Evolutionary conservation across 495 filamentous ascomycete genomes (phyloP).

Genomic region (Articulospora tetracladia): DNA sequence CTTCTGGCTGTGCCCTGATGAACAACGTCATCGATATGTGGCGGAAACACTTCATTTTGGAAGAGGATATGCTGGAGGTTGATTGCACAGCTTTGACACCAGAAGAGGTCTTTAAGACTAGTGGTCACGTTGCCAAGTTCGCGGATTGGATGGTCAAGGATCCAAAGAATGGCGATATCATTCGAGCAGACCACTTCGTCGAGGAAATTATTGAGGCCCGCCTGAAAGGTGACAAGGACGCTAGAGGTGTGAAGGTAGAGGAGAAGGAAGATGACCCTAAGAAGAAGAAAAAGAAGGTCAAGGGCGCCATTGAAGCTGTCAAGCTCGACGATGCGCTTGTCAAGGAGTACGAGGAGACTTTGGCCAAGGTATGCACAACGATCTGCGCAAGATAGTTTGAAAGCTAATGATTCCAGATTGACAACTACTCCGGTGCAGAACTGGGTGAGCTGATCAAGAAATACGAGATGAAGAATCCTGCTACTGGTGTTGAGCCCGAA

Average conservation of each 20-base stretch:
- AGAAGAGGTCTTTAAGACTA: constrained; percentile 88
- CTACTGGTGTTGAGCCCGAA: constrained; percentile 50
- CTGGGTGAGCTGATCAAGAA: constrained; percentile 69
- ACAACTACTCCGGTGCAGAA: constrained; percentile 70
- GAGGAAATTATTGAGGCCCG: constrained; percentile 86
- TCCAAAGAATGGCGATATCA: constrained; percentile 93
- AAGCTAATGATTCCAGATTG: constrained; percentile 42
- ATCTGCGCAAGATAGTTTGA: background rate
- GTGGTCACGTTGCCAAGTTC: constrained; percentile 96
- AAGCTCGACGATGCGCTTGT: constrained; percentile 66
- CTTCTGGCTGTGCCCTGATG: constrained; percentile 68
- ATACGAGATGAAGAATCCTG: constrained; percentile 65
- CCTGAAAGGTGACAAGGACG: constrained; percentile 59
- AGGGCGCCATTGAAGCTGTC: constrained; percentile 43
- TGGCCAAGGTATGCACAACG: constrained; percentile 48
- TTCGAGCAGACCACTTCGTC: constrained; percentile 92
- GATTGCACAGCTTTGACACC: constrained; percentile 85
- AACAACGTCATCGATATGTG: constrained; percentile 86
- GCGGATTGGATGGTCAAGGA: constrained; percentile 99
- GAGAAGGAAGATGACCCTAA: constrained; percentile 56
- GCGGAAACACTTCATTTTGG: constrained; percentile 88
- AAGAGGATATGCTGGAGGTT: constrained; percentile 90
- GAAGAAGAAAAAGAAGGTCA: constrained; percentile 57
- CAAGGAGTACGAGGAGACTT: constrained; percentile 65
- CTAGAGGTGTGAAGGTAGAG: constrained; percentile 56